A percentile compares a stretch with the other conserved stretches of the same genome.
Evolutionary conservation across 306 rosid species (phyloP).

Genomic region (Acmispon strigosus): DNA sequence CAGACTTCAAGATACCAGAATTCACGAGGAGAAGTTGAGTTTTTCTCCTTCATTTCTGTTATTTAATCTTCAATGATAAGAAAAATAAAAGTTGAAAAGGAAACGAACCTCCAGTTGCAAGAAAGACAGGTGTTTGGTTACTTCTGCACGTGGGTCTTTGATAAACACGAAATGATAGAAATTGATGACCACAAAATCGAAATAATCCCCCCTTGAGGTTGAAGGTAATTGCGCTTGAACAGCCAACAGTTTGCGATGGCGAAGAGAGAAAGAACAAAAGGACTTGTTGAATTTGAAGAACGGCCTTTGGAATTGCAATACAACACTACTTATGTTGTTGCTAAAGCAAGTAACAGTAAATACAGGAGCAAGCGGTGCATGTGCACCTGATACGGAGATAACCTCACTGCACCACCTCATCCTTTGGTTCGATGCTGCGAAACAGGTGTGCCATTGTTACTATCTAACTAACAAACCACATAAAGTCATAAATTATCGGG

Average conservation of each 20-base stretch:
- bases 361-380: not conserved
- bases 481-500: too few species aligned
- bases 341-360: not conserved
- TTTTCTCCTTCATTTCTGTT: too few species aligned
- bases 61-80: not conserved
- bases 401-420: slow-evolving; percentile 25
- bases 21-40: not conserved
- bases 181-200: slow-evolving; percentile 60
- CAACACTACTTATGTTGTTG: not conserved
- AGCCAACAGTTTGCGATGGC: slow-evolving; percentile 17
- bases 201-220: slow-evolving; percentile 17
- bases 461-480: too few species aligned
- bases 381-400: not conserved
- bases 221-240: slow-evolving; percentile 6
- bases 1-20: not conserved
- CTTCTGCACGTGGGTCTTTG: slow-evolving; percentile 51
- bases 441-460: too few species aligned
- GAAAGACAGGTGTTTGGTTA: slow-evolving; percentile 63
- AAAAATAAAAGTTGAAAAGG: not conserved
- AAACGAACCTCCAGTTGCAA: slow-evolving; percentile 38
- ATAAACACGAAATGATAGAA: slow-evolving; percentile 70
- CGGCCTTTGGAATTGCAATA: slow-evolving; percentile 7
- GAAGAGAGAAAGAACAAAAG: slow-evolving; percentile 15
- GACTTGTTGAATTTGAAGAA: slow-evolving; percentile 3
- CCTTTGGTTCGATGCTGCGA: not conserved